Percentiles rank a stretch among this genome's conserved stretches.
Conservation (phyloP, 73 alveolate species). For the Paramecium primaurelia region DNA sequence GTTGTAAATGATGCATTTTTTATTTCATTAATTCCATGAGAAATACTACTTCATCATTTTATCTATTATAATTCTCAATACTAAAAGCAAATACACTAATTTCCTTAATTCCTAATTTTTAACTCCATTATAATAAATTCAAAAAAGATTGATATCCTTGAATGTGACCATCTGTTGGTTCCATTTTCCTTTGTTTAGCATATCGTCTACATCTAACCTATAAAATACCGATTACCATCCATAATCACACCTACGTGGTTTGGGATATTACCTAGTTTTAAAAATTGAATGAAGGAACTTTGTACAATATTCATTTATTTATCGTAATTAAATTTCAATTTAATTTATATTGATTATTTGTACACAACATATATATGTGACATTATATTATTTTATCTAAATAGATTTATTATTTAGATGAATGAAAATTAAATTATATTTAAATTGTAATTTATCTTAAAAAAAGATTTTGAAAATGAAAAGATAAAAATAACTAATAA, state of each 20-base stretch:
- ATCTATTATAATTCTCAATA: constrained; percentile 71
- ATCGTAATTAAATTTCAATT: not conserved
- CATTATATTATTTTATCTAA: not conserved
- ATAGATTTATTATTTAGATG: not conserved
- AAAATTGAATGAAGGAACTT: not conserved
- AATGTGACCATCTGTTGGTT: constrained; percentile 67
- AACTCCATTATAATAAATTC: constrained; percentile 63
- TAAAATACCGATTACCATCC: constrained; percentile 69
- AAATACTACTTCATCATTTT: constrained; percentile 66
- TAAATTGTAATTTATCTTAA: not conserved
- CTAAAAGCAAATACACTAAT: constrained; percentile 76
- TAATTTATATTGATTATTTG: not conserved
- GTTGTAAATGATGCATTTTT: constrained; percentile 42
- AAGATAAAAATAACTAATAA: not conserved
- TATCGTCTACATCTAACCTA: constrained; percentile 50
- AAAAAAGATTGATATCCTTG: constrained; percentile 69
- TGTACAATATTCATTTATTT: not conserved
- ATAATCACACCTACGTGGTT: constrained; percentile 69
- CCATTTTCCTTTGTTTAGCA: constrained; percentile 55
- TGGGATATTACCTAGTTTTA: constrained; percentile 57
- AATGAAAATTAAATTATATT: not conserved
- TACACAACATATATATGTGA: not conserved
- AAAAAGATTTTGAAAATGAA: not conserved
- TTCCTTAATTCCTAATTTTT: constrained; percentile 62
- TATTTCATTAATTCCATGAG: constrained; percentile 63